Percentiles rank a stretch among this genome's conserved stretches.
Conservation (phyloP, 2,329 filamentous ascomycete species). For the Trichophyton verrucosum region DNA sequence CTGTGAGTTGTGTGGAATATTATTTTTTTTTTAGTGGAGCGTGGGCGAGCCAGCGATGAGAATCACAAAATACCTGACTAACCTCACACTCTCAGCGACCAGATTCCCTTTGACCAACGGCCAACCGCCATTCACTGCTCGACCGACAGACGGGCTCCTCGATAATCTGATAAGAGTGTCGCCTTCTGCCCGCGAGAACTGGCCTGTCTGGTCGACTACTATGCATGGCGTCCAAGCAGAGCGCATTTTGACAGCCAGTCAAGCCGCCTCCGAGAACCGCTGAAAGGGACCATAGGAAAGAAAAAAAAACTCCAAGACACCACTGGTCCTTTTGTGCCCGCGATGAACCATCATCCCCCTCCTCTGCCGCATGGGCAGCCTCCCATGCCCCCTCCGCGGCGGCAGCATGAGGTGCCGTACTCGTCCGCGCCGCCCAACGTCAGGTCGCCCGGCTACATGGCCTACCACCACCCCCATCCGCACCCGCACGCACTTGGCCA, state of each 20-base stretch:
- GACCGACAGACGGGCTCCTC: background rate
- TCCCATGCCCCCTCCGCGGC: conserved; percentile 38
- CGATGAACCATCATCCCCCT: conserved; percentile 35
- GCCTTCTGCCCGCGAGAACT: background rate
- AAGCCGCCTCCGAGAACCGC: conserved; percentile 1
- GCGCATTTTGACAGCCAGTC: conserved; percentile 4
- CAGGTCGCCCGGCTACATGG: conserved; percentile 47
- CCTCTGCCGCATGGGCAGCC: conserved; percentile 38
- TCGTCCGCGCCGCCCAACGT: conserved; percentile 38
- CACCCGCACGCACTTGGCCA: conserved; percentile 2
- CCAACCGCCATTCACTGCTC: background rate
- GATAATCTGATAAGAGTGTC: background rate
- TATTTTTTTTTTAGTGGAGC: background rate
- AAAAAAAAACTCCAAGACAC: conserved; percentile 5
- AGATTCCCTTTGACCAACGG: background rate
- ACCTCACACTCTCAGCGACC: background rate
- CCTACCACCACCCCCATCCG: conserved; percentile 44
- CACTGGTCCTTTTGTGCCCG: background rate
- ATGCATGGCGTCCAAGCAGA: conserved; percentile 3
- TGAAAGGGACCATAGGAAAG: background rate
- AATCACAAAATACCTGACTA: background rate
- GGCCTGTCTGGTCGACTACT: background rate
- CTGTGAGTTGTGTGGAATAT: background rate
- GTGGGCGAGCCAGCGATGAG: background rate
- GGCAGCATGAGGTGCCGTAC: conserved; percentile 36